Base-by-base conservation (phyloP, 1,284 basidiomycete genomes). In the Abortiporus biennis region DNA sequence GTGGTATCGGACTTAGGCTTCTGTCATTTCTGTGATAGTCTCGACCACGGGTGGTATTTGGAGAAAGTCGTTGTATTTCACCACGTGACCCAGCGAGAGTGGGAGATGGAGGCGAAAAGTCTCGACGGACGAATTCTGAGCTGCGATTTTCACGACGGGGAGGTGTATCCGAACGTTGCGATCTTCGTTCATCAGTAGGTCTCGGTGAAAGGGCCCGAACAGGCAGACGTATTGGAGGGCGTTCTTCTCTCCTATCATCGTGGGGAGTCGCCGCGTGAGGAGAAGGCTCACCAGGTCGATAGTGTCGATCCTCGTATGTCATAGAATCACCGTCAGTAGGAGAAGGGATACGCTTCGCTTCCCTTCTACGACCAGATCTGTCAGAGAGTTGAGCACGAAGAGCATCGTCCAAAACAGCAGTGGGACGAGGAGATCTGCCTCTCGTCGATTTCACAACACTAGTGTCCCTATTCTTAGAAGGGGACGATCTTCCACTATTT, bases 261-360 rank as follows among this genome's bases (percentile, higher is more conserved):
- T 34, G 4, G 13, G 9, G 23, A 38, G 24, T 41, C 3, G 31
- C 27, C 20, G 39, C 20, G 19, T 41, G 9, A 29, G 27, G 27
- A 24, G 47, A 29, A n/a, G 55, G 44, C 44, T 62, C 63, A 31
- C 54, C 64, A 22, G 80, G 77, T 40, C 79, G 71, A 56, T 85
- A 84, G 56, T 83, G 78, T 25, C 81, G 74, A 56, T 83, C 81
- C 35, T 71, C 63, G 44, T 74, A 79, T 4, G 72, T 68, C 38
- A 77, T 64, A 22, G 49, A 37, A 5, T 44, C 57, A 38, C 44
- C 43, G 27, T 29, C n/a, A 17, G 33, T 16, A 35, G 58, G 56
- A 49, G 60, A 58, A 44, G 61, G 13, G 40, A 13, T 56, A 53
- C 16, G 37, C 24, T 33, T 46, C 38, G 8, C 47, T 21, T 45